These are phyloP conservation scores for Nakaseomyces kungkrabaensis DNA, from an alignment of 1,139 yeast species.

Conservation along the genomic window DNA sequence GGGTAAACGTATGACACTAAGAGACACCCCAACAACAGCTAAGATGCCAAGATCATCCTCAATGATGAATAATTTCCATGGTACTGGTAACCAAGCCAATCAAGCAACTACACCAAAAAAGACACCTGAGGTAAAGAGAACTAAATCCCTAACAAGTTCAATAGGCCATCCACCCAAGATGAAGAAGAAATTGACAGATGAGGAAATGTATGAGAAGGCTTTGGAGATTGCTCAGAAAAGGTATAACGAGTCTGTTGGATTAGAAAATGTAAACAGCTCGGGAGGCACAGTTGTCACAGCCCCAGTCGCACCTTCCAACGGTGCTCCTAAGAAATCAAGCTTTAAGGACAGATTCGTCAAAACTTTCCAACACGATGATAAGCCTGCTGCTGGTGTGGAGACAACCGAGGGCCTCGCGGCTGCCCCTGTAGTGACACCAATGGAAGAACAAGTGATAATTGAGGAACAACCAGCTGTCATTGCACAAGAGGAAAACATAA, in stretches of 20 bases:
- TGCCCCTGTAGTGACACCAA: background rate
- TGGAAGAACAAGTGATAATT: background rate
- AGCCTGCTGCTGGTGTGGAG: background rate
- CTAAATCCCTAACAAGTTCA: slow-evolving; percentile 1
- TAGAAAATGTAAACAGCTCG: background rate
- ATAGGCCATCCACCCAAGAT: background rate
- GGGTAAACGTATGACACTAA: slow-evolving; percentile 19
- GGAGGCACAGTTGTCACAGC: background rate
- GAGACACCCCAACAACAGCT: slow-evolving; percentile 7
- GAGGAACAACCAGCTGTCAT: background rate
- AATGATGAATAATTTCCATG: slow-evolving; percentile 3
- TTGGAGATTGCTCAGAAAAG: slow-evolving; percentile 27
- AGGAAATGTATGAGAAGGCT: slow-evolving; percentile 31
- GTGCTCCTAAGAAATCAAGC: background rate
- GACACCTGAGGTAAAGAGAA: slow-evolving; percentile 5
- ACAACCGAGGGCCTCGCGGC: background rate
- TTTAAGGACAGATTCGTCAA: slow-evolving; percentile 2
- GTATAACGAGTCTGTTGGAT: slow-evolving; percentile 9
- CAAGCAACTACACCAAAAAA: background rate
- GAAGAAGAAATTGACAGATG: slow-evolving; percentile 16
- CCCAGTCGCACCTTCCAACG: background rate
- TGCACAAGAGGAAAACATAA: background rate
- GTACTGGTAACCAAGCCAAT: background rate
- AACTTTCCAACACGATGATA: slow-evolving; percentile 3
- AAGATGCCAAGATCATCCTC: background rate